Conservation (phyloP, 768 basidiomycete species). For the Tricholoma saponaceum region DNA sequence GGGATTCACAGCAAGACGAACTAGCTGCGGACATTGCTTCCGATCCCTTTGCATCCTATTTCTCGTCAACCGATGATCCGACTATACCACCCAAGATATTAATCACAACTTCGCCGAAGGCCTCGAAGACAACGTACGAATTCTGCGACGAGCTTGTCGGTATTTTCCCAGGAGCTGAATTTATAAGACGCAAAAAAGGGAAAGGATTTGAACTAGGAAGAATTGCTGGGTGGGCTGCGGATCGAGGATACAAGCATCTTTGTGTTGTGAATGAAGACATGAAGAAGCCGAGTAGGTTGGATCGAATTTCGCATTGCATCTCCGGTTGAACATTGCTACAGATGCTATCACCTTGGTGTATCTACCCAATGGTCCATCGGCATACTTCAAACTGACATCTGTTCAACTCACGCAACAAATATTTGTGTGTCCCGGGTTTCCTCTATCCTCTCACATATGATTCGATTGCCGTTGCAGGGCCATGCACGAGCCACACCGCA, state of each 20-base stretch:
- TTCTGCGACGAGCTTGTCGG: constrained; percentile 91
- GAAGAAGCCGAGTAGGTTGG: constrained; percentile 82
- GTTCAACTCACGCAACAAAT: constrained; percentile 84
- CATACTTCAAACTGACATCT: constrained; percentile 92
- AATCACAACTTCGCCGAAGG: constrained; percentile 86
- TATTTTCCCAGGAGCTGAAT: constrained; percentile 90
- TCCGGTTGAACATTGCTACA: constrained; percentile 25
- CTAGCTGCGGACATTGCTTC: constrained; percentile 63
- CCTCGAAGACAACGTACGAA: constrained; percentile 84
- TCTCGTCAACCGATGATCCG: constrained; percentile 63
- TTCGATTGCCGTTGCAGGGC: constrained; percentile 45
- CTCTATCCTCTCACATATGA: neutral
- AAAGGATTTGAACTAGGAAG: constrained; percentile 88
- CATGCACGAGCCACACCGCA: constrained; percentile 93
- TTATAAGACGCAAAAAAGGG: constrained; percentile 80
- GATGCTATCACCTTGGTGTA: constrained; percentile 92
- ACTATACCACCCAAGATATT: constrained; percentile 80
- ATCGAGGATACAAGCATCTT: constrained; percentile 82
- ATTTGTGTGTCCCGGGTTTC: constrained; percentile 47
- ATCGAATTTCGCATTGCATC: neutral
- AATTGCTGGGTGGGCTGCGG: constrained; percentile 91
- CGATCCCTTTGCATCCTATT: constrained; percentile 78
- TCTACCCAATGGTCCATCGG: constrained; percentile 89
- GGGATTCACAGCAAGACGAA: constrained; percentile 45
- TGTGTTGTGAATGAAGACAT: constrained; percentile 94